Evolutionary conservation across 176 grass and related monocot genomes (phyloP).

Genomic region (Rhipidocladum racemiflorum): DNA sequence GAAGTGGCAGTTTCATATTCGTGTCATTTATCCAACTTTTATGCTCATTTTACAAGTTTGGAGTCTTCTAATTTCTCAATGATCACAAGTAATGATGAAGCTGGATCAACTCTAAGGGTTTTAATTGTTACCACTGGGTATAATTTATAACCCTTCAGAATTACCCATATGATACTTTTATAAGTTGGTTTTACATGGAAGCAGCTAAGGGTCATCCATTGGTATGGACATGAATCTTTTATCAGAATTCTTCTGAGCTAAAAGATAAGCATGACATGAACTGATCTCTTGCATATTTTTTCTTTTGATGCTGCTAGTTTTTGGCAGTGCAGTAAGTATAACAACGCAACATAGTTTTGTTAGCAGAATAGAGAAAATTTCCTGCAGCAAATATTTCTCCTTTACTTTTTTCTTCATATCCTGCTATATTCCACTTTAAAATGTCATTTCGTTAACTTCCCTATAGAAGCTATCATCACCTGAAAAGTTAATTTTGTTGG

Average conservation of each 20-base stretch:
- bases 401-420: background rate
- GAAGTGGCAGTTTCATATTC: background rate
- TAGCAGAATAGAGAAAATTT: conserved; percentile 12
- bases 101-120: too few species aligned
- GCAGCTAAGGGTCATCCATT: background rate
- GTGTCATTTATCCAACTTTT: conserved; percentile 4
- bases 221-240: conserved; percentile 5
- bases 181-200: conserved; percentile 7
- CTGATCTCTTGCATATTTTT: background rate
- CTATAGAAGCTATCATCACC: background rate
- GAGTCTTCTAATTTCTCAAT: too few species aligned
- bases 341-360: conserved; percentile 1
- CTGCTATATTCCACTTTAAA: conserved; percentile 1
- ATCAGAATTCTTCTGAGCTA: background rate
- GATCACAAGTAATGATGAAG: too few species aligned
- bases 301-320: conserved; percentile 22
- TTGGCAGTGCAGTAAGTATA: background rate
- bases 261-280: background rate
- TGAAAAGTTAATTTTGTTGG: conserved; percentile 1
- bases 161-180: background rate
- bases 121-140: too few species aligned
- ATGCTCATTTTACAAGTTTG: background rate
- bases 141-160: background rate
- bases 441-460: background rate
- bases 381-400: background rate